Evolutionary conservation across 1,284 basidiomycete genomes (phyloP).

Genomic region (Marasmius fiardii): DNA sequence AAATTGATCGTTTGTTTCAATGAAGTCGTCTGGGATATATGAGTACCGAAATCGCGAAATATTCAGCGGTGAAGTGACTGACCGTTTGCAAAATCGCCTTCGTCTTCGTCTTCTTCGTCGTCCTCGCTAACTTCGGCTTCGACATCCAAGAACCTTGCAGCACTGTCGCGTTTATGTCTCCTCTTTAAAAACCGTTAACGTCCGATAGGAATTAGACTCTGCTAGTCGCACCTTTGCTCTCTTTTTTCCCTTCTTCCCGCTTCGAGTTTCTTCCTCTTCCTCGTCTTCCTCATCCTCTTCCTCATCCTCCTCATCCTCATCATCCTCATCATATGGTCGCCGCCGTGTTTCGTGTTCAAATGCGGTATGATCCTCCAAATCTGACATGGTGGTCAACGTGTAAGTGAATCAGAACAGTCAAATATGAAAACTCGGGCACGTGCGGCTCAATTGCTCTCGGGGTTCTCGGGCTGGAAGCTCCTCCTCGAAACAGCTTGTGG

Average conservation of each 20-base stretch:
- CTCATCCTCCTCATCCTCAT: constrained; percentile 45
- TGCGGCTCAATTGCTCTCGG: too few species aligned
- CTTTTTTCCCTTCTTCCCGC: constrained; percentile 48
- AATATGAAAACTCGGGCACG: too few species aligned
- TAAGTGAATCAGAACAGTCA: too few species aligned
- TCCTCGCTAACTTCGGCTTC: constrained; percentile 94
- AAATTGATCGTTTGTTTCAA: constrained; percentile 73
- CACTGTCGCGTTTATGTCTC: constrained; percentile 59
- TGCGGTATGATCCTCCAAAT: too few species aligned
- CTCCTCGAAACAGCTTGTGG: too few species aligned
- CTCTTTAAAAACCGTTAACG: constrained; percentile 33
- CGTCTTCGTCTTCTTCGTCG: constrained; percentile 94
- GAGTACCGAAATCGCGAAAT: constrained; percentile 2
- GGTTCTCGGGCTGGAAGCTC: too few species aligned
- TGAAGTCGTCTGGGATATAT: constrained; percentile 67
- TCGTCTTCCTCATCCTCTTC: constrained; percentile 27
- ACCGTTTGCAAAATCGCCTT: constrained; percentile 80
- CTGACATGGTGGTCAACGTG: too few species aligned
- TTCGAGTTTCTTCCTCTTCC: constrained; percentile 49
- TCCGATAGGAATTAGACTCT: constrained; percentile 2
- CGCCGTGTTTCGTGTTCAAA: too few species aligned
- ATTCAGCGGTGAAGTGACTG: constrained; percentile 1
- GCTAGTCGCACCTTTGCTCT: constrained; percentile 46
- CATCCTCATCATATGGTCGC: constrained; percentile 40
- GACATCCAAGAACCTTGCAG: constrained; percentile 90